Base-by-base conservation (phyloP, 108 stramenopile genomes). In the Hondaea fermentalgiana region DNA sequence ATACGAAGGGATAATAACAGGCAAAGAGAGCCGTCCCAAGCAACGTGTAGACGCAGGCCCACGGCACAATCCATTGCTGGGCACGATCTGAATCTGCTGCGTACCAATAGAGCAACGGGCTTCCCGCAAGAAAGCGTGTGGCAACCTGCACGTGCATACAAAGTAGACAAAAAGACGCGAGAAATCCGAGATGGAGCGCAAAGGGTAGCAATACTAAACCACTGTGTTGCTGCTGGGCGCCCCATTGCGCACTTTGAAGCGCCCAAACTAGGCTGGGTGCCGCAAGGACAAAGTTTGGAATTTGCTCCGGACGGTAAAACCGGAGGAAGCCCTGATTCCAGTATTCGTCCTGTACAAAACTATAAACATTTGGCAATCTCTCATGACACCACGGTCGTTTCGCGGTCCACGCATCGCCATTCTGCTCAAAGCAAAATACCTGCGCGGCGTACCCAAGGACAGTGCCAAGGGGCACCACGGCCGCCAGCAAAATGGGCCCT, bases 81-180 rank as follows among this genome's bases (percentile, higher is more conserved):
- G 19, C 76, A 12, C 10, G 19, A 6, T 43, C 8, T 17, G 64
- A 69, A 42, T 69, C n/a, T 35, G 76, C 76, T 16, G 51, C 76
- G 28, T 53, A 91, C 92, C 92, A 92, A 72, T 92, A 90, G 14
- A 92, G 21, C 49, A 89, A 87, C 5, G 92, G 92, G 88, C 91
- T 90, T 5, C 90, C 88, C 5, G 91, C 90, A 35, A 92, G 72
- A 57, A 92, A 92, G n/a, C 92, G 59, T 2, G 92, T 92, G 47
- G 42, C 44, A 5, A 92, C 92, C 90, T 92, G 92, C n/a, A 92
- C 91, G 83, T 92, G 91, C 91, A 92, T 91, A n/a, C 55, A 64
- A 16, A 90, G 5, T 8, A 90, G 53, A 4, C 87, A 87, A 51
- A 91, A 55, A 4, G 55, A 10, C 42, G 35, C 44, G 29, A 92